Conservation (phyloP, 768 basidiomycete genomes). For the Boletus tylopilopsis region DNA sequence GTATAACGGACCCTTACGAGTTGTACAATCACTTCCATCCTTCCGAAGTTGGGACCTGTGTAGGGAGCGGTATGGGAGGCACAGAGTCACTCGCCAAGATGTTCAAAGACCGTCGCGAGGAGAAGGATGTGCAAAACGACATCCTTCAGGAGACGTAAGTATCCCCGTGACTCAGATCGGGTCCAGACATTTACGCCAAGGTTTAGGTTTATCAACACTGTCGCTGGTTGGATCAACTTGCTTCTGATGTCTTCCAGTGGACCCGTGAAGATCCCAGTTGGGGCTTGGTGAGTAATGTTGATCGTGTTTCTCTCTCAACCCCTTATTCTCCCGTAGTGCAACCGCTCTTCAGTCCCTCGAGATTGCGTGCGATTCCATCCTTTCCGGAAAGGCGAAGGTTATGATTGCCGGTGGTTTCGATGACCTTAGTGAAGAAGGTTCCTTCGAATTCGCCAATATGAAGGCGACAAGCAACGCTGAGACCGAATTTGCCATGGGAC, state of each 20-base stretch:
- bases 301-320: not conserved
- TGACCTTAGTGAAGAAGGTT: slow-evolving; percentile 97
- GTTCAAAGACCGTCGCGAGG: slow-evolving; percentile 99
- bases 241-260: slow-evolving; percentile 94
- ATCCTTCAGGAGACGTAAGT: slow-evolving; percentile 95
- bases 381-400: slow-evolving; percentile 96
- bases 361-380: slow-evolving; percentile 93
- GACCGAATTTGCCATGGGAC: slow-evolving; percentile 97
- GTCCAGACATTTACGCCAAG: slow-evolving; percentile 5
- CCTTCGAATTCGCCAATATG: slow-evolving; percentile 99
- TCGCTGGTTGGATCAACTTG: slow-evolving; percentile 97
- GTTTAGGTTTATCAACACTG: slow-evolving; percentile 94
- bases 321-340: slow-evolving; percentile 49
- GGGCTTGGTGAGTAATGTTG: slow-evolving; percentile 72
- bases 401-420: slow-evolving; percentile 99
- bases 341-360: slow-evolving; percentile 97
- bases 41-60: slow-evolving; percentile 88
- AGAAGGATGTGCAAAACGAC: slow-evolving; percentile 97
- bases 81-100: slow-evolving; percentile 86
- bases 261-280: slow-evolving; percentile 98
- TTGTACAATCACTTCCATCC: slow-evolving; percentile 96
- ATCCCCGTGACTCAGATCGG: not conserved
- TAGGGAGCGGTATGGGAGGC: slow-evolving; percentile 99
- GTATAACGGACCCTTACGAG: slow-evolving; percentile 96
- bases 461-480: slow-evolving; percentile 97